Percentiles rank a stretch among this genome's conserved stretches.
phyloP scores from a whole-genome alignment of 2,329 filamentous ascomycete genomes.

The Cadophora luteo-olivacea region DNA sequence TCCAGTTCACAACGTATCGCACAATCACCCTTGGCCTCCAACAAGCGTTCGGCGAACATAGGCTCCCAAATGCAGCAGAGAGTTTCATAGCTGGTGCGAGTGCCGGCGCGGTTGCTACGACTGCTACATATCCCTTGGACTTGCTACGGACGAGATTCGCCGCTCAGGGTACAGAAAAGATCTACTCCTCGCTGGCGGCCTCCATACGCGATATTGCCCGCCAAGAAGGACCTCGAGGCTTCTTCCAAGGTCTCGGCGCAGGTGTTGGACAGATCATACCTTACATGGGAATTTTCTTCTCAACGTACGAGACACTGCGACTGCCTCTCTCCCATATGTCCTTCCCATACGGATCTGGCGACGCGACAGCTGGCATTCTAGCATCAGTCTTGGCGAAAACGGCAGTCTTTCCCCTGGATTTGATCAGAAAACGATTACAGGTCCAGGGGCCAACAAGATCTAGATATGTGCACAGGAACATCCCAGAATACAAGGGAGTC shows the following conservation, averaged over 20 bases:
- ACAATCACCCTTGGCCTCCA: conserved; percentile 70
- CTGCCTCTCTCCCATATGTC: conserved; percentile 60
- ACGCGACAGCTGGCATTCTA: conserved; percentile 81
- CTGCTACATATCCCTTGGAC: conserved; percentile 89
- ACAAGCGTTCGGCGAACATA: conserved; percentile 45
- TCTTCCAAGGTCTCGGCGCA: conserved; percentile 86
- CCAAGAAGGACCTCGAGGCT: conserved; percentile 78
- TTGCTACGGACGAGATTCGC: conserved; percentile 93
- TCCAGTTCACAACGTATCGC: conserved; percentile 91
- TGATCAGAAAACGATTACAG: conserved; percentile 91
- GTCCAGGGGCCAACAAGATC: conserved; percentile 88
- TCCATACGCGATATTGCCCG: conserved; percentile 76
- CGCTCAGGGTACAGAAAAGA: conserved; percentile 81
- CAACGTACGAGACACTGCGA: conserved; percentile 81
- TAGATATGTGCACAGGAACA: conserved; percentile 83
- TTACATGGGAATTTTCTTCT: conserved; percentile 97
- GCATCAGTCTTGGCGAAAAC: conserved; percentile 88
- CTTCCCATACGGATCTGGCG: conserved; percentile 76
- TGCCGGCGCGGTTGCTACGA: conserved; percentile 83
- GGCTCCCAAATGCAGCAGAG: conserved; percentile 71
- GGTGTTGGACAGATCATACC: conserved; percentile 88
- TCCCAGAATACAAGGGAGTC: conserved; percentile 80
- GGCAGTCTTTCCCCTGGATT: conserved; percentile 88
- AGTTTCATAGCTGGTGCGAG: conserved; percentile 84
- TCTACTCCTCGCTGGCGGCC: conserved; percentile 76